phyloP scores from a whole-genome alignment of 2,329 filamentous ascomycete genomes.

The Dryadomyces quercus-mongolicae region DNA sequence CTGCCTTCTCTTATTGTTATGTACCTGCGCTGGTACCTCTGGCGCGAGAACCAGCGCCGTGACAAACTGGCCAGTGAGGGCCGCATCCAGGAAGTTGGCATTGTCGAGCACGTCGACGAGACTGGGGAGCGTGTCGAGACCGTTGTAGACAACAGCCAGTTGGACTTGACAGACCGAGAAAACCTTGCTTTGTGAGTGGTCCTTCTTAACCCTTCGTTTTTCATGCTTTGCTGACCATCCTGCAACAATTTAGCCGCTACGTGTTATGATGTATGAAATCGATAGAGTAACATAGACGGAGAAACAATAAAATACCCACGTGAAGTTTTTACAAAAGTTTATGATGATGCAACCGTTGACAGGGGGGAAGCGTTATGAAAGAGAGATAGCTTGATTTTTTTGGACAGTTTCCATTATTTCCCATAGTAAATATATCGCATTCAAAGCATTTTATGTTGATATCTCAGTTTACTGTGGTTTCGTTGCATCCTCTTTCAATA shows the following conservation, averaged over 20 bases:
- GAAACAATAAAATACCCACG: no score
- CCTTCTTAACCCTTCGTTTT: neutral
- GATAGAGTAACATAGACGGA: no score
- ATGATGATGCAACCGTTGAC: no score
- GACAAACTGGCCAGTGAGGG: conserved; percentile 3
- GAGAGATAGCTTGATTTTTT: no score
- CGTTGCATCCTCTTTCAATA: conserved; percentile 18
- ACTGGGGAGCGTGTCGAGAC: conserved; percentile 1
- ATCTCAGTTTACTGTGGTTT: no score
- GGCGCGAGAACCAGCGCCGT: conserved; percentile 8
- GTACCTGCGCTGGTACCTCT: conserved; percentile 8
- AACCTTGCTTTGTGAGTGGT: conserved; percentile 9
- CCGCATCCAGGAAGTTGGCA: conserved; percentile 4
- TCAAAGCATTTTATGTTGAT: no score
- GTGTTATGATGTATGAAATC: neutral
- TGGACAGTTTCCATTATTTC: no score
- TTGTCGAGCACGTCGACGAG: conserved; percentile 7
- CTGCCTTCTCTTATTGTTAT: conserved; percentile 10
- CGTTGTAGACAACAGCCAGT: conserved; percentile 5
- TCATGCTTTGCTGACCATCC: neutral
- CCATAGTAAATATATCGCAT: no score
- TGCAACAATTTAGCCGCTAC: neutral
- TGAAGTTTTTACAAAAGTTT: no score
- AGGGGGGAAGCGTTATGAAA: no score
- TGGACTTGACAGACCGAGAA: conserved; percentile 8